A percentile compares a stretch with the other conserved stretches of the same genome.
phyloP scores from a whole-genome alignment of 106 monocot genomes.

The Platanthera zijinensis region DNA sequence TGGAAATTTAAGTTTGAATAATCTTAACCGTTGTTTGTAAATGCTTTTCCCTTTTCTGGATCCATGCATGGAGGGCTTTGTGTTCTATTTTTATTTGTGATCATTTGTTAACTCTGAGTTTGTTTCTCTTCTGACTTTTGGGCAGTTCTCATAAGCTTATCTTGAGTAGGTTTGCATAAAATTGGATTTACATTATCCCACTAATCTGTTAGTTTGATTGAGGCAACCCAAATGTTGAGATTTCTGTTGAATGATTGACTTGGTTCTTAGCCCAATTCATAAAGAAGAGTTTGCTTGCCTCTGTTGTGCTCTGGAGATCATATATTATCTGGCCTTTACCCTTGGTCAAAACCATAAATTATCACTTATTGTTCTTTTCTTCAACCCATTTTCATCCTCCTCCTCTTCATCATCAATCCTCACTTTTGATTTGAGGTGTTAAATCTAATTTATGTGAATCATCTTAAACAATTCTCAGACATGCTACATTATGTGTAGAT shows the following conservation, averaged over 20 bases:
- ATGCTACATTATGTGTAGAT: too few species aligned
- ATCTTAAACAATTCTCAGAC: too few species aligned
- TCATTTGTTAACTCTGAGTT: neutral
- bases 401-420: neutral
- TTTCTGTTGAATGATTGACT: constrained; percentile 1
- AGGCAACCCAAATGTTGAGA: neutral
- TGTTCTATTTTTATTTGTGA: neutral
- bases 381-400: too few species aligned
- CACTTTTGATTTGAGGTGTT: too few species aligned
- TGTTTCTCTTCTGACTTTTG: neutral
- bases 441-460: too few species aligned
- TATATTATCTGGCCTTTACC: neutral
- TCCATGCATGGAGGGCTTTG: neutral
- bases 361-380: neutral
- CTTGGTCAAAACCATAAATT: neutral
- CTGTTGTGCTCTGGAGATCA: neutral
- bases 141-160: neutral
- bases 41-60: neutral
- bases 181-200: neutral
- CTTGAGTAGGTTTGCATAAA: neutral
- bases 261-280: neutral
- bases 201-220: neutral
- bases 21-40: neutral
- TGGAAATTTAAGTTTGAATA: neutral
- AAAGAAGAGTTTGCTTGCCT: neutral